Base-by-base conservation (phyloP, 345 rosid genomes). In the Aethionema arabicum region DNA sequence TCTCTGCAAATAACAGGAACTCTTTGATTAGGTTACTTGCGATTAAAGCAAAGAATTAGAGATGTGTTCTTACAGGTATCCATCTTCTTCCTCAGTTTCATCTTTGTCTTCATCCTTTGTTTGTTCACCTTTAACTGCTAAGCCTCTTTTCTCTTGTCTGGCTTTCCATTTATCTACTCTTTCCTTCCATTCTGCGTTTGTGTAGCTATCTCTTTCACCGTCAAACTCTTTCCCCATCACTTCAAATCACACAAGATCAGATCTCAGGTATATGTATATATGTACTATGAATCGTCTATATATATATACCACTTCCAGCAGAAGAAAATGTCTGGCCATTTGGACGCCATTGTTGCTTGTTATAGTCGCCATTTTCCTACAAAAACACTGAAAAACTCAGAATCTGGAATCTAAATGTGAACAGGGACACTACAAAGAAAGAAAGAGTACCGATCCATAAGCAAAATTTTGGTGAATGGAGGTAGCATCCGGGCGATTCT, bases 81-180 rank as follows among this genome's bases (percentile, higher is more conserved):
- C 96, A 39, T 89, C 98, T 65, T 88, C 98, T 27, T 88, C 96
- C 12, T 77, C 88, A 41, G 59, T 81, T 37, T 81, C 90, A 56
- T 88, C 96, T 2, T 76, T 92, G 41, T 78, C 87, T 61, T 63
- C 83, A 47, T 85, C 89, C 14, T 80, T 80, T 59, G 75, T 78
- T 11, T 70, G 83, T 43, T 78, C 88, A 36, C 75, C 83, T 60
- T 89, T 85, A 68, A 70, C 64, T 14, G 85, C 77, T 9, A 93
- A 56, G 48, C 99, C 97, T 80, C 90, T 74, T 77, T 93, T 93
- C 70, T 93, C 96, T 72, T 89, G 99, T 73, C 86, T 79, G 8
- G 78, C 65, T 79, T 92, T 89, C 97, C 97, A 92, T 59, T 89
- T 89, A 72, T 89, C 95, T 0, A 93, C 85, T 70, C 99, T 77